Percentiles rank a stretch among this genome's conserved stretches.
Conservation (phyloP, 768 basidiomycete species). For the Dictyophora rubrovolvata region DNA sequence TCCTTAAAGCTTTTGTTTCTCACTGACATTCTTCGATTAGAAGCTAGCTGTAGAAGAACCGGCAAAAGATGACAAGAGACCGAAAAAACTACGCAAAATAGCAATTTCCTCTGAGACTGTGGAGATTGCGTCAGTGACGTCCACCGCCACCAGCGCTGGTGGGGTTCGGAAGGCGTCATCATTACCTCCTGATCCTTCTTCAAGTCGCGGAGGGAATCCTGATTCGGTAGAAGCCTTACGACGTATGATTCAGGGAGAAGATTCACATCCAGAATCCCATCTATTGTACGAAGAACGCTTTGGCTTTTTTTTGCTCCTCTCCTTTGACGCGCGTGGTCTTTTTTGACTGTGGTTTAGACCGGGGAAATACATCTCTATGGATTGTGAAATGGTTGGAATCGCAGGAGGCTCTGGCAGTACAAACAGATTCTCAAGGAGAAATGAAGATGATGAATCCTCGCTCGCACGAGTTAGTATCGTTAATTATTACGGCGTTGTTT, state of each 20-base stretch:
- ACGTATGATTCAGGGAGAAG: constrained; percentile 18
- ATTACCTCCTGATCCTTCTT: constrained; percentile 10
- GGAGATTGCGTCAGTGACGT: not conserved
- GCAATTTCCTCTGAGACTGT: not conserved
- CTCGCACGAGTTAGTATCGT: constrained; percentile 85
- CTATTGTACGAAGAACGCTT: not conserved
- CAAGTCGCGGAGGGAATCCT: not conserved
- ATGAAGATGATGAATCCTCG: constrained; percentile 61
- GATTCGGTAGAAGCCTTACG: constrained; percentile 2
- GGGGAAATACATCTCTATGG: constrained; percentile 72
- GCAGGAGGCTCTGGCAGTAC: constrained; percentile 38
- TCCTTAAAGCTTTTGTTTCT: constrained; percentile 3
- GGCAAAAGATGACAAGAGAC: constrained; percentile 22
- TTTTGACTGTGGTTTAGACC: constrained; percentile 29
- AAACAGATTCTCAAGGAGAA: not conserved
- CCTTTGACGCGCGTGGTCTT: constrained; percentile 7
- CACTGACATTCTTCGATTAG: constrained; percentile 4
- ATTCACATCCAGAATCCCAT: not conserved
- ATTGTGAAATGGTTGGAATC: constrained; percentile 99
- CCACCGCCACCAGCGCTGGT: not conserved
- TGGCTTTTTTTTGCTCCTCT: too few species aligned
- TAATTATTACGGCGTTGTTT: constrained; percentile 73
- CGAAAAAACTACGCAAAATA: constrained; percentile 10
- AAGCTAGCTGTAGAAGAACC: constrained; percentile 4
- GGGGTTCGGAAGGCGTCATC: not conserved